A percentile compares a stretch with the other conserved stretches of the same genome.
These are phyloP conservation scores for Creolimax fragrantissima DNA, from an alignment of 78 protist species.

Conservation along the genomic window DNA sequence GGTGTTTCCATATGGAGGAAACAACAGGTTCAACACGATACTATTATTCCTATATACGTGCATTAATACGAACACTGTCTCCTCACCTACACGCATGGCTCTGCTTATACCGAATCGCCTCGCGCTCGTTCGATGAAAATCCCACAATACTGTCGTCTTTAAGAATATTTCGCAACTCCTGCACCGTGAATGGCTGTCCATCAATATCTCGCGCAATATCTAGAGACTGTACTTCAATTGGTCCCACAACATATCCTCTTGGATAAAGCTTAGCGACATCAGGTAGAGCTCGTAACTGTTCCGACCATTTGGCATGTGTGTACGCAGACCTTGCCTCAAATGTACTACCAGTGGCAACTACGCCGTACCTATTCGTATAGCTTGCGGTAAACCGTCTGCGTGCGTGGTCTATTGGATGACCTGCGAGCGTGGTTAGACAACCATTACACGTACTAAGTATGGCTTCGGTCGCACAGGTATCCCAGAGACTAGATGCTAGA, in stretches of 20 bases:
- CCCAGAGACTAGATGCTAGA: conserved; percentile 1
- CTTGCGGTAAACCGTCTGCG: neutral
- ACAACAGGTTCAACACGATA: too few relatives aligned
- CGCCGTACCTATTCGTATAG: neutral
- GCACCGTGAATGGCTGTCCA: neutral
- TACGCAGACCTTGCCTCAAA: neutral
- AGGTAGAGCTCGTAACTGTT: neutral
- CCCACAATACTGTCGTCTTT: neutral
- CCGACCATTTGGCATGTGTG: neutral
- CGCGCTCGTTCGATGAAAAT: neutral
- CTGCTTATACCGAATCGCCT: neutral
- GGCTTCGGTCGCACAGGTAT: conserved; percentile 1
- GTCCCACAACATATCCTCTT: neutral
- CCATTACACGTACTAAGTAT: neutral
- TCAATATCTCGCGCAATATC: neutral
- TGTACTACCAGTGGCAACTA: neutral
- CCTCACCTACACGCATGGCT: neutral
- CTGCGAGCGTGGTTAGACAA: neutral
- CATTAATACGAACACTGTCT: too few relatives aligned
- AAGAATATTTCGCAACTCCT: neutral
- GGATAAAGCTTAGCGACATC: neutral
- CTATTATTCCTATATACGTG: too few relatives aligned
- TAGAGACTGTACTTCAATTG: neutral
- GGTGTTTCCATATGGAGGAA: too few relatives aligned
- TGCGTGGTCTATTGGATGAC: neutral